Percentiles rank a stretch among this genome's conserved stretches.
These are phyloP conservation scores for Epicoccum sorghinum DNA, from an alignment of 2,329 filamentous ascomycete species.

Conservation along the genomic window DNA sequence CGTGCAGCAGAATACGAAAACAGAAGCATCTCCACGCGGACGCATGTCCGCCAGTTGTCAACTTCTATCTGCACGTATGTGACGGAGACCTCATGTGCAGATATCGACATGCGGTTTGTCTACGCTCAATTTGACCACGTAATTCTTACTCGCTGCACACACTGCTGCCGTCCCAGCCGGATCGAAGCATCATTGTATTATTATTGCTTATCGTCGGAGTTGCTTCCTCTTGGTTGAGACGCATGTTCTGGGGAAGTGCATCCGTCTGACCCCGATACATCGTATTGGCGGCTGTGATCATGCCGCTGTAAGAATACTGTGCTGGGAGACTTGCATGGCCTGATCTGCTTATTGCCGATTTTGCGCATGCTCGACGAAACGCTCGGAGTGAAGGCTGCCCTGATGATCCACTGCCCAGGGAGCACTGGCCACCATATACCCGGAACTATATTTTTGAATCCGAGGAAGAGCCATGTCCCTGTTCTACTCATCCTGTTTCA, in stretches of 20 bases:
- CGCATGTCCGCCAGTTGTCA: background rate
- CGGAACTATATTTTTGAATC: background rate
- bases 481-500: slow-evolving; percentile 1
- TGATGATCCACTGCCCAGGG: background rate
- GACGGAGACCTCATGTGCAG: background rate
- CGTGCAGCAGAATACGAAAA: background rate
- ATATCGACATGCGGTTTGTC: background rate
- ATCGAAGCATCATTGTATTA: slow-evolving; percentile 2
- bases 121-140: background rate
- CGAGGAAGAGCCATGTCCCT: background rate
- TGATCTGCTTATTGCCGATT: slow-evolving; percentile 5
- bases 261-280: slow-evolving; percentile 5
- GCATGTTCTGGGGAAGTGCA: slow-evolving; percentile 6
- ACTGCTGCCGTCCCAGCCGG: slow-evolving; percentile 11
- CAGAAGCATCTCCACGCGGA: slow-evolving; percentile 1
- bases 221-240: slow-evolving; percentile 8
- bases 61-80: background rate
- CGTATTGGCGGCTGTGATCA: background rate
- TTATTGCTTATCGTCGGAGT: slow-evolving; percentile 3
- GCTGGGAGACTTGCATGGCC: background rate
- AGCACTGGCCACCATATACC: background rate
- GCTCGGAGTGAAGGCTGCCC: background rate
- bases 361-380: slow-evolving; percentile 1
- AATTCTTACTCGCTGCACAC: background rate
- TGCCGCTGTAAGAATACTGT: slow-evolving; percentile 9